Percentiles rank a stretch among this genome's conserved stretches.
Conservation (phyloP, 129 eudicot species). For the Tagetes patula region DNA sequence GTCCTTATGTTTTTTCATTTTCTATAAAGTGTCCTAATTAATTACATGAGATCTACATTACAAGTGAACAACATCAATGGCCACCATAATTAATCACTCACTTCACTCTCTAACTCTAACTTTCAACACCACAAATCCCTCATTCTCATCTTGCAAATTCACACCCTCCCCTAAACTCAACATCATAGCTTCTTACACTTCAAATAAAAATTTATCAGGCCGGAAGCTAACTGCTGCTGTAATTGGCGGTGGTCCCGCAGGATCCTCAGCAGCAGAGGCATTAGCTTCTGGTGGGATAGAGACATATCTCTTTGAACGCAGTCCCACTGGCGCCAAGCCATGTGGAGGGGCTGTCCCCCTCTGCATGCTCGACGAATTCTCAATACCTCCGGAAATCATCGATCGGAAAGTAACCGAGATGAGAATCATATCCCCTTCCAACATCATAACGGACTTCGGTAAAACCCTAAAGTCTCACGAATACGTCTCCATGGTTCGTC, state of each 20-base stretch:
- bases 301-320: conserved; percentile 72
- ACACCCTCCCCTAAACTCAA: conserved; percentile 27
- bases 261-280: conserved; percentile 90
- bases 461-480: conserved; percentile 79
- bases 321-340: conserved; percentile 82
- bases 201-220: conserved; percentile 65
- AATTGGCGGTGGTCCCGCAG: conserved; percentile 94
- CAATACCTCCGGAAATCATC: conserved; percentile 75
- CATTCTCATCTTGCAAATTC: conserved; percentile 1
- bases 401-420: too few species aligned
- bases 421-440: too few species aligned
- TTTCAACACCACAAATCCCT: conserved; percentile 21
- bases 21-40: too few species aligned
- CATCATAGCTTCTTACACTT: conserved; percentile 46
- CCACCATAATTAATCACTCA: conserved; percentile 31
- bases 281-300: conserved; percentile 86
- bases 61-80: conserved; percentile 8
- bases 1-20: too few species aligned
- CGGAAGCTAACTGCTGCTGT: conserved; percentile 79
- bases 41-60: too few species aligned
- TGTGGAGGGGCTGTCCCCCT: conserved; percentile 98
- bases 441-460: conserved; percentile 53
- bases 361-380: conserved; percentile 95
- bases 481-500: conserved; percentile 91
- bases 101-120: conserved; percentile 26